Evolutionary conservation across 2,329 filamentous ascomycete genomes (phyloP).

Genomic region (Paramyrothecium sp.): DNA sequence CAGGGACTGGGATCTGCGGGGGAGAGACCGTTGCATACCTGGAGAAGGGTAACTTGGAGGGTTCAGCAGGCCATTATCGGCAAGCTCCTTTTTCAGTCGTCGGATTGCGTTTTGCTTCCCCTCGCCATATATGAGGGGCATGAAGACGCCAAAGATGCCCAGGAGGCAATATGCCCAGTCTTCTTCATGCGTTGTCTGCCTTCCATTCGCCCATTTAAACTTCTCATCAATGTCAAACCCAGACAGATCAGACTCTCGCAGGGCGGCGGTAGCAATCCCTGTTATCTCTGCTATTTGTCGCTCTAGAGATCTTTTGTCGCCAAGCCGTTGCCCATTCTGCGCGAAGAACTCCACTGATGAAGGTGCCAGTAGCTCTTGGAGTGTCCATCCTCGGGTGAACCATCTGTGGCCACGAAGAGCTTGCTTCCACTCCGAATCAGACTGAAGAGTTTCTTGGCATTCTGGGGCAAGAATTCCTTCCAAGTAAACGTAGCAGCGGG

Average conservation of each 20-base stretch:
- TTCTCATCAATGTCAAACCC: conserved; percentile 11
- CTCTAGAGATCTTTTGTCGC: conserved; percentile 17
- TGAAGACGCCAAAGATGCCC: conserved; percentile 14
- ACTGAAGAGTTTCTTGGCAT: background rate
- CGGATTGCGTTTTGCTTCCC: conserved; percentile 8
- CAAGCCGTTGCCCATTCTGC: conserved; percentile 11
- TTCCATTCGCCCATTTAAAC: conserved; percentile 12
- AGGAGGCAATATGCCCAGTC: conserved; percentile 15
- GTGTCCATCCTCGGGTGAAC: background rate
- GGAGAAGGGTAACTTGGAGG: background rate
- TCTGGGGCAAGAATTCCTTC: conserved; percentile 4
- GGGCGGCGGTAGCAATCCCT: conserved; percentile 12
- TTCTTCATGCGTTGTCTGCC: conserved; percentile 10
- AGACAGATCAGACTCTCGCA: conserved; percentile 8
- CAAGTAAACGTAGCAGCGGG: conserved; percentile 13
- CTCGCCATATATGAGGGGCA: conserved; percentile 14
- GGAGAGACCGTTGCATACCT: background rate
- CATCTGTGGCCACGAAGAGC: background rate
- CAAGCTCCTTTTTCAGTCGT: conserved; percentile 8
- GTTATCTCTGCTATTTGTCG: conserved; percentile 19
- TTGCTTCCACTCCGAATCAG: background rate
- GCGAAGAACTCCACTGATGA: conserved; percentile 19
- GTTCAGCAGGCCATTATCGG: background rate
- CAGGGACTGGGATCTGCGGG: background rate
- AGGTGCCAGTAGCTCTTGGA: conserved; percentile 19